These are phyloP conservation scores for Gremmenia infestans DNA, from an alignment of 2,329 filamentous ascomycete genomes.

Conservation along the genomic window DNA sequence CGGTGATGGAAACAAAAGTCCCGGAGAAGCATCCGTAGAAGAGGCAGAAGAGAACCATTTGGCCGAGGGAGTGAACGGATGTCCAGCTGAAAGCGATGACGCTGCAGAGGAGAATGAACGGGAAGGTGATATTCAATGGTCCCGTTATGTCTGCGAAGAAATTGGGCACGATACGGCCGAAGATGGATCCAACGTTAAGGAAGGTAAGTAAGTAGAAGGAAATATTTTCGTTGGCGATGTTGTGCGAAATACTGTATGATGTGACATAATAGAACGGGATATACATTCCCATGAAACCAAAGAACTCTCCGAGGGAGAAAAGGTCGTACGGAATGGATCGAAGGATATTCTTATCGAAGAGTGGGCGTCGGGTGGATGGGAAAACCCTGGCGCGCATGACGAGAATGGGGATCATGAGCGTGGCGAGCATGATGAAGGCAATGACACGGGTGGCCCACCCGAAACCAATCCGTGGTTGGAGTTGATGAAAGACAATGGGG, in stretches of 20 bases:
- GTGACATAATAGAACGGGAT: constrained; percentile 45
- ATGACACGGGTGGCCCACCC: constrained; percentile 41
- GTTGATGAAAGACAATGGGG: constrained; percentile 37
- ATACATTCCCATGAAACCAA: constrained; percentile 42
- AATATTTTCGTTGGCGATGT: constrained; percentile 34
- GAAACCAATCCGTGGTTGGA: constrained; percentile 39
- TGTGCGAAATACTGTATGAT: constrained; percentile 16
- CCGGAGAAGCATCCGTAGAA: constrained; percentile 68
- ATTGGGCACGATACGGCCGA: constrained; percentile 50
- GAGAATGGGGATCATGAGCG: constrained; percentile 31
- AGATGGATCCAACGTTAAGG: constrained; percentile 36
- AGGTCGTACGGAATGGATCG: constrained; percentile 18
- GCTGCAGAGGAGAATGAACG: constrained; percentile 45
- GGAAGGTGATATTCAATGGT: constrained; percentile 41
- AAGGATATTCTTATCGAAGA: constrained; percentile 20
- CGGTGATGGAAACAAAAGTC: constrained; percentile 44
- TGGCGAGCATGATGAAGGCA: constrained; percentile 39
- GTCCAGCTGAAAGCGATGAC: constrained; percentile 47
- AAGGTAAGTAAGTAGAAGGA: constrained; percentile 16
- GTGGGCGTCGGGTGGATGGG: constrained; percentile 9
- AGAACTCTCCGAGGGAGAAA: constrained; percentile 14
- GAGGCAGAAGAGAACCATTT: constrained; percentile 56
- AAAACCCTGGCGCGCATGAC: constrained; percentile 20
- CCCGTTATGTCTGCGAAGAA: constrained; percentile 48
- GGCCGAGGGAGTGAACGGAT: constrained; percentile 43